Evolutionary conservation across 208 protist genomes (phyloP).

Genomic region (Porcisia hertigi): DNA sequence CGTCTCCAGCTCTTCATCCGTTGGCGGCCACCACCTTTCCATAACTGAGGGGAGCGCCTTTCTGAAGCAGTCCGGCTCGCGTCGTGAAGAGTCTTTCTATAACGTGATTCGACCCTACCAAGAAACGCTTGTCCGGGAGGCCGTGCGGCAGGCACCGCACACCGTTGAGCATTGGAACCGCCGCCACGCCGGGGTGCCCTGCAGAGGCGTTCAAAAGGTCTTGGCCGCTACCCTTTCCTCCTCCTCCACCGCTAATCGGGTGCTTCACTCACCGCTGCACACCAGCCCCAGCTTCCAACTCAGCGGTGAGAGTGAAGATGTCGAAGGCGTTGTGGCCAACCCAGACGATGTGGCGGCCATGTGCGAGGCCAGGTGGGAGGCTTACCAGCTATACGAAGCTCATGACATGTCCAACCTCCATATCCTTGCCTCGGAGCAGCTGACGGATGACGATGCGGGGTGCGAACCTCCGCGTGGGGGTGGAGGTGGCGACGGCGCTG

Average conservation of each 20-base stretch:
- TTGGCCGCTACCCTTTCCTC: not conserved
- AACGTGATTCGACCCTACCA: constrained; percentile 65
- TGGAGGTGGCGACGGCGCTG: not conserved
- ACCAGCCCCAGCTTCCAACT: not conserved
- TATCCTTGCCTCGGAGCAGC: constrained; percentile 31
- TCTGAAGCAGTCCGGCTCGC: constrained; percentile 76
- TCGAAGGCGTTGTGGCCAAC: constrained; percentile 6
- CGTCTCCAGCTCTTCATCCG: constrained; percentile 51
- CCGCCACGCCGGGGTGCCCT: constrained; percentile 2
- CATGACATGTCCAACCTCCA: constrained; percentile 26
- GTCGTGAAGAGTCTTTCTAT: constrained; percentile 83
- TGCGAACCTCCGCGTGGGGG: not conserved
- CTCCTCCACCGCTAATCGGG: not conserved
- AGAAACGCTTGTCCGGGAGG: constrained; percentile 40
- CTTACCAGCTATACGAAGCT: constrained; percentile 34
- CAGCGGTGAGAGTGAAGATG: not conserved
- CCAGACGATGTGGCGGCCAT: constrained; percentile 13
- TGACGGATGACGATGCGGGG: not conserved
- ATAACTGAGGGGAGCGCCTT: constrained; percentile 62
- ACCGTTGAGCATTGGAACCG: constrained; percentile 26
- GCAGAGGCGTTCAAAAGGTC: not conserved
- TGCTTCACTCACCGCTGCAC: not conserved
- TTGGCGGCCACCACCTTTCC: constrained; percentile 84
- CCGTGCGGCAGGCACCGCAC: constrained; percentile 39
- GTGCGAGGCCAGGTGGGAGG: constrained; percentile 33